Evolutionary conservation across 1,284 basidiomycete genomes (phyloP).

Genomic region (Cryptococcus depauperatus): DNA sequence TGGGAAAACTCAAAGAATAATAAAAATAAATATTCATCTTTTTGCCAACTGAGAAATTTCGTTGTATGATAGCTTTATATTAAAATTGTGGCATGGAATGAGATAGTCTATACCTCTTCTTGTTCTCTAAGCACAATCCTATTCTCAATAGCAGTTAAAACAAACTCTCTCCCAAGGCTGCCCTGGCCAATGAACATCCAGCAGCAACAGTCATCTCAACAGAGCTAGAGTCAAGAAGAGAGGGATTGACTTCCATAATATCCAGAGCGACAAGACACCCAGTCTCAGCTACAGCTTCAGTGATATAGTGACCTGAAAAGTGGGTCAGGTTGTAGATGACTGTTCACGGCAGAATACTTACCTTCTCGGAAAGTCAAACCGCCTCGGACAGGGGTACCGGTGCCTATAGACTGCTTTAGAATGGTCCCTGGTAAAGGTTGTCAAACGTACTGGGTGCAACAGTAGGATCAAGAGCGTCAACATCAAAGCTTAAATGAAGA

Average conservation of each 20-base stretch:
- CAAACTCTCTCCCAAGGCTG: constrained; percentile 69
- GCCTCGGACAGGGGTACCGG: constrained; percentile 64
- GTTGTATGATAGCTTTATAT: no score
- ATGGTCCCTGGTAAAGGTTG: neutral
- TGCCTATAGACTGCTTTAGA: constrained; percentile 22
- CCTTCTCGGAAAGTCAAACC: constrained; percentile 96
- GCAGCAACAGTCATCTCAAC: constrained; percentile 84
- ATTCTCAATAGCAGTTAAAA: constrained; percentile 27
- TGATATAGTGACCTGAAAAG: constrained; percentile 58
- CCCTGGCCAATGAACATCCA: constrained; percentile 83
- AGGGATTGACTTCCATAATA: constrained; percentile 96
- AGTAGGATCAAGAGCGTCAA: constrained; percentile 86
- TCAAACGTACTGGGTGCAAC: constrained; percentile 78
- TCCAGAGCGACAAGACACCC: constrained; percentile 85
- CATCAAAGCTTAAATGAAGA: constrained; percentile 94
- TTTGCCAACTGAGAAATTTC: no score
- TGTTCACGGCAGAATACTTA: constrained; percentile 45
- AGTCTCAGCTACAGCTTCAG: constrained; percentile 88
- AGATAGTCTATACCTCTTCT: neutral
- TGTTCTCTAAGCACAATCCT: neutral
- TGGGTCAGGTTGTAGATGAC: neutral
- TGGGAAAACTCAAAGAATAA: no score
- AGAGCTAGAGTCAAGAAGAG: constrained; percentile 61
- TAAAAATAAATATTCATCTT: no score
- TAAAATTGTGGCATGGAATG: no score